Evolutionary conservation across 257 asterid species (phyloP).

Genomic region (Ilex aquifolium): DNA sequence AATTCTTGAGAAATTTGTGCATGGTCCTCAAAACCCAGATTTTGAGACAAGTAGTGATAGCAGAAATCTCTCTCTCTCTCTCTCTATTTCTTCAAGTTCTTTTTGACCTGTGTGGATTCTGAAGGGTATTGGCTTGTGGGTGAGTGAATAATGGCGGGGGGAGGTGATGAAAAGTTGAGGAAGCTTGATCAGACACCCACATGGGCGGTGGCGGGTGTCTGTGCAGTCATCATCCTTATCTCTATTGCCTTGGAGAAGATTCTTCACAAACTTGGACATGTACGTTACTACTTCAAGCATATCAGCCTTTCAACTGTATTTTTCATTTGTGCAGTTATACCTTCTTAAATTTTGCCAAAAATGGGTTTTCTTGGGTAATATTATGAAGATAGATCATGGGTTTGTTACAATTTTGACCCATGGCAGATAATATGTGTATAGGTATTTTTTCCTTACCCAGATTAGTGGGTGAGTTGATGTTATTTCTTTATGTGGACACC

Average conservation of each 20-base stretch:
- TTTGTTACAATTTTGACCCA: no score
- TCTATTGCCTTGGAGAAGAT: constrained; percentile 67
- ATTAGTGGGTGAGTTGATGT: constrained; percentile 9
- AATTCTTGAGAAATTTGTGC: no score
- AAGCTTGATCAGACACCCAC: constrained; percentile 73
- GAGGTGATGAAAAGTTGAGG: constrained; percentile 16
- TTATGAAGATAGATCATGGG: no score
- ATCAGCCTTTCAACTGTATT: not conserved
- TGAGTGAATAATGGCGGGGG: not conserved
- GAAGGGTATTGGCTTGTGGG: no score
- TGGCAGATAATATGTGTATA: no score
- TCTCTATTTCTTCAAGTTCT: no score
- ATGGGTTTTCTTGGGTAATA: no score
- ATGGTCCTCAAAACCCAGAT: no score
- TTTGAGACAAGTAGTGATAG: no score
- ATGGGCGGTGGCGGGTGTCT: constrained; percentile 92
- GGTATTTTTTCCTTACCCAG: not conserved
- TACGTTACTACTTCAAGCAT: constrained; percentile 10
- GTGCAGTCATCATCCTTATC: constrained; percentile 63
- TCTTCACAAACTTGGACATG: constrained; percentile 74
- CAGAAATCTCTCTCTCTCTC: no score
- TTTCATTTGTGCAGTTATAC: not conserved
- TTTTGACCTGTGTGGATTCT: no score
- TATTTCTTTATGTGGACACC: not conserved
- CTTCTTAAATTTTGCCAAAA: no score